Evolutionary conservation across 2,329 filamentous ascomycete species (phyloP).

Genomic region (Beauveria caledonica): DNA sequence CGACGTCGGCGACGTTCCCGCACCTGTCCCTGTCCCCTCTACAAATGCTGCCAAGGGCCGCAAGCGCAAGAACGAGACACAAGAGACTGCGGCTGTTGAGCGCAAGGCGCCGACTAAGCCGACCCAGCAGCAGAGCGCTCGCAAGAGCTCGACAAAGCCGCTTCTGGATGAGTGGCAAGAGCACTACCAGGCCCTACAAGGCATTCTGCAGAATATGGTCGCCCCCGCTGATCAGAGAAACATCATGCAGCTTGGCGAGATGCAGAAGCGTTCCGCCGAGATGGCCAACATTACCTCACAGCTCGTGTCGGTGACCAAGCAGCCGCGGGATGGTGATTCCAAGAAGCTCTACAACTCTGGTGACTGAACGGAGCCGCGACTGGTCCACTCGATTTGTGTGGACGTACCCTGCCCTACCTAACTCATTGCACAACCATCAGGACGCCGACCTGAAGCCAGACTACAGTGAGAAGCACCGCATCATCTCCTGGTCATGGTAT

Average conservation of each 20-base stretch:
- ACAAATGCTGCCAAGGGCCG: constrained; percentile 36
- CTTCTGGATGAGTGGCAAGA: constrained; percentile 50
- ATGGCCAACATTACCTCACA: constrained; percentile 40
- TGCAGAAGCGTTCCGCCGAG: constrained; percentile 40
- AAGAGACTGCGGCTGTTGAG: constrained; percentile 31
- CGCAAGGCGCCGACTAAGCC: constrained; percentile 43
- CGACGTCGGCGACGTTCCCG: constrained; percentile 36
- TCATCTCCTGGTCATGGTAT: constrained; percentile 1
- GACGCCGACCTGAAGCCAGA: constrained; percentile 7
- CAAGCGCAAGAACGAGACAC: constrained; percentile 49
- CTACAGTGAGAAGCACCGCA: not conserved
- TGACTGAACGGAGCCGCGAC: not conserved
- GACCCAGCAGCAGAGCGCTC: constrained; percentile 25
- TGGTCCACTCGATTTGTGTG: not conserved
- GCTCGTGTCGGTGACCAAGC: constrained; percentile 1
- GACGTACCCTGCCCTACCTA: not conserved
- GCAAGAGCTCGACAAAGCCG: constrained; percentile 28
- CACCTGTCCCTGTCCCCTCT: constrained; percentile 33
- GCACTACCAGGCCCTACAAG: constrained; percentile 55
- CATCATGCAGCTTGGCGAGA: constrained; percentile 43
- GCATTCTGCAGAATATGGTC: constrained; percentile 42
- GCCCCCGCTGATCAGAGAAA: constrained; percentile 45
- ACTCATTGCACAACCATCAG: constrained; percentile 1
- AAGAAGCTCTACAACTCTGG: constrained; percentile 7
- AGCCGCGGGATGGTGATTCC: not conserved